Evolutionary conservation across 1,139 yeast species (phyloP), one percentile per base, ranked within the genome.

Genomic region (Lodderomyces orthopsilosis): DNA sequence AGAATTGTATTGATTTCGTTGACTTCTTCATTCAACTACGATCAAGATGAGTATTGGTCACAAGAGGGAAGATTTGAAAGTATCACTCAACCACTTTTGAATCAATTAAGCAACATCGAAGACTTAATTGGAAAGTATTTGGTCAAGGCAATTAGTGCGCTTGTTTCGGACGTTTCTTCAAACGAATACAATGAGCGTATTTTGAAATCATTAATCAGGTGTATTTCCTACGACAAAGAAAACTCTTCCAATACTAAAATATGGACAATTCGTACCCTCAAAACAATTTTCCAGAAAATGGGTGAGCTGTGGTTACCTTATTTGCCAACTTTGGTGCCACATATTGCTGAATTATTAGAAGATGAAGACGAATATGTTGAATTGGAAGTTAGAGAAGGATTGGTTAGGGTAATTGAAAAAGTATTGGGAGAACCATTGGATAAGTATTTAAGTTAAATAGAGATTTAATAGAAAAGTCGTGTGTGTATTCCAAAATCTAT

Each of bases 281-380:
- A 88, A 65, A 74, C 81, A 21, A 80, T 93, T 35, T 93, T 90
- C 76, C 87, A 87, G 53, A 87, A 87, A 70, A 83, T 90, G 60
- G 98, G 98, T 42, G 98, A 93, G 58, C 90, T 84, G 62, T 93
- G 98, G 98, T 77, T 93, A 51, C 70, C 85, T 32, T 77, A 87
- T 71, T 75, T 93, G 58, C 98, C 98, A 21, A 96, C 93, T 57
- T 76, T 93, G 56, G 95, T 94, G 49, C 99, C 99, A 35, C 78
- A 89, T 51, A 88, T 93, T 62, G 97, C 98, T 5, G 99, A 93
- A 65, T 70, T 94, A 48, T 74, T 93, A 50, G 98, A 93, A 61
- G 98, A 91, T 61, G 98, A 93, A 49, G 95, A 91, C 51, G 98
- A 94, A 63, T 81, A 78, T 39, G 96, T 94, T 24, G 98, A 93